A percentile compares a stretch with the other conserved stretches of the same genome.
phyloP scores from a whole-genome alignment of 345 rosid genomes.

The Leavenworthia alabamica region DNA sequence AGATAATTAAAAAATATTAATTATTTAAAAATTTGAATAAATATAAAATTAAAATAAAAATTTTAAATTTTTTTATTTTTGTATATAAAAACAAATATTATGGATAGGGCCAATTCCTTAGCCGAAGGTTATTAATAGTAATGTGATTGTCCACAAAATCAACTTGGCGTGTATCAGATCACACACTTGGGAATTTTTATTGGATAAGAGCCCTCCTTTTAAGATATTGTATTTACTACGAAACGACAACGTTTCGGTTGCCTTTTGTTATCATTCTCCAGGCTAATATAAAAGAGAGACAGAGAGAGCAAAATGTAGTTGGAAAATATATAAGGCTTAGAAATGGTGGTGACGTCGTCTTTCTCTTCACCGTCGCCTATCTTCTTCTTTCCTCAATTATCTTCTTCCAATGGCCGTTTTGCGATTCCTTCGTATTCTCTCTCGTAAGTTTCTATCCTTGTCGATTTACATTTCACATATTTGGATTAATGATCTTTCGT shows the following conservation, averaged over 20 bases:
- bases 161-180: background rate
- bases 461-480: background rate
- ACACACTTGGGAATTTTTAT: background rate
- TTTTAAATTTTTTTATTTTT: too few relatives aligned
- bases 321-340: constrained; percentile 26
- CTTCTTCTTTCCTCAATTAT: constrained; percentile 11
- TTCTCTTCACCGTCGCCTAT: constrained; percentile 22
- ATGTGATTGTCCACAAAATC: too few relatives aligned
- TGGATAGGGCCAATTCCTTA: too few relatives aligned
- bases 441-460: constrained; percentile 8
- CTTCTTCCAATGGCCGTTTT: background rate
- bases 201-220: constrained; percentile 11
- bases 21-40: too few relatives aligned
- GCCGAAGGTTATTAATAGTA: too few relatives aligned
- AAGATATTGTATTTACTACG: background rate
- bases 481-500: background rate
- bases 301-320: background rate
- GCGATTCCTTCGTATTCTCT: background rate
- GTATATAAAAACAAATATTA: too few relatives aligned
- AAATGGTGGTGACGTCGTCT: constrained; percentile 37
- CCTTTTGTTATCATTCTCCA: too few relatives aligned
- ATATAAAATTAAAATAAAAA: too few relatives aligned
- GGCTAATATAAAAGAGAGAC: constrained; percentile 2
- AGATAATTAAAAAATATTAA: too few relatives aligned
- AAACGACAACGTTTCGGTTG: too few relatives aligned